These are phyloP conservation scores for Choiromyces venosus DNA, from an alignment of 495 filamentous ascomycete species.

Conservation along the genomic window DNA sequence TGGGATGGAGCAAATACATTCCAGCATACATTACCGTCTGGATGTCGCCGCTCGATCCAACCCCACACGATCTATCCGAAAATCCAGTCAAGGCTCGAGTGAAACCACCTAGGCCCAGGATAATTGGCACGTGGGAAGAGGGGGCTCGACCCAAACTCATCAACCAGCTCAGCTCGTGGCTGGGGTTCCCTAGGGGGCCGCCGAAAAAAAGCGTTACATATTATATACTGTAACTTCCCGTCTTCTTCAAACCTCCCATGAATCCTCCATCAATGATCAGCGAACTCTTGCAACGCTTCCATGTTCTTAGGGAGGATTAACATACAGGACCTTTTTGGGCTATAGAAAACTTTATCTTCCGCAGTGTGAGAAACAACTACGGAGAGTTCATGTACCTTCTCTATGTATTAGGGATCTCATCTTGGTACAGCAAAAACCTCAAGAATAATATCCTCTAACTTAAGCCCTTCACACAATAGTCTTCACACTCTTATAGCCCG, in stretches of 20 bases:
- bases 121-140: not conserved
- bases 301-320: not conserved
- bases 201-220: not conserved
- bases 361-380: not conserved
- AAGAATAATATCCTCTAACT: not conserved
- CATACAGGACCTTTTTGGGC: not conserved
- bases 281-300: not conserved
- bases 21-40: not conserved
- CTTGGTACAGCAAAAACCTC: not conserved
- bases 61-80: not conserved
- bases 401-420: not conserved
- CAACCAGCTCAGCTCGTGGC: not conserved
- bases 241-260: not conserved
- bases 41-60: not conserved
- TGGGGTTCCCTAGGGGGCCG: too few relatives aligned
- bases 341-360: not conserved
- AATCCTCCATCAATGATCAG: not conserved
- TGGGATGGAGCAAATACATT: not conserved
- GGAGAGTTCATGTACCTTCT: not conserved
- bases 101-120: not conserved
- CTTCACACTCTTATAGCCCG: not conserved
- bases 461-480: not conserved
- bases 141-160: not conserved
- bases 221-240: not conserved
- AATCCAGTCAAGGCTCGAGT: not conserved